phyloP scores from a whole-genome alignment of 2,329 filamentous ascomycete species.

The Cladosporium sp. region DNA sequence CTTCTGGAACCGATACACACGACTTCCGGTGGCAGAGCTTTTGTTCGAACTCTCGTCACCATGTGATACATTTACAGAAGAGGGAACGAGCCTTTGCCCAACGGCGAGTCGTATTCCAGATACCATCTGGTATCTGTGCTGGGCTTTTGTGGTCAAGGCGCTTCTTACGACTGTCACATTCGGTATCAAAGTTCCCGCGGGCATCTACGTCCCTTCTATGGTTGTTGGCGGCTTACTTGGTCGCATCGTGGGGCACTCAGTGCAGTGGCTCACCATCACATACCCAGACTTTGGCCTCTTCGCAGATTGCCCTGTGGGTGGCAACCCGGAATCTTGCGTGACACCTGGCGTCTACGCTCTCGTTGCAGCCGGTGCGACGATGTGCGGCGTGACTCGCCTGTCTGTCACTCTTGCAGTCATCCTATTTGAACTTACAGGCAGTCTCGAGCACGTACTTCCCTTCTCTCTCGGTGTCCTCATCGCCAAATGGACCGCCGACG shows the following conservation, averaged over 20 bases:
- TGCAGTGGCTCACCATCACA: slow-evolving; percentile 76
- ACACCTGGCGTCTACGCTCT: slow-evolving; percentile 96
- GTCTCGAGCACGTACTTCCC: slow-evolving; percentile 89
- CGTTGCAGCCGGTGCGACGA: slow-evolving; percentile 91
- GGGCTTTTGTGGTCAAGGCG: slow-evolving; percentile 87
- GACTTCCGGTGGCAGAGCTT: slow-evolving; percentile 84
- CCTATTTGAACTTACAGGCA: slow-evolving; percentile 92
- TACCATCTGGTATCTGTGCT: slow-evolving; percentile 68
- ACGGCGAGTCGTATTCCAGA: slow-evolving; percentile 72
- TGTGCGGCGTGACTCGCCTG: slow-evolving; percentile 94
- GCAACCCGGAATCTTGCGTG: slow-evolving; percentile 75
- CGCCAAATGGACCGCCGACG: slow-evolving; percentile 98
- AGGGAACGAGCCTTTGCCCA: slow-evolving; percentile 79
- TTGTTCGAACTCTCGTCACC: slow-evolving; percentile 88
- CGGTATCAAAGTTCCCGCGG: slow-evolving; percentile 92
- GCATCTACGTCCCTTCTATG: slow-evolving; percentile 98
- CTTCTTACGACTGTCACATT: slow-evolving; percentile 88
- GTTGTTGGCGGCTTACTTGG: slow-evolving; percentile 93
- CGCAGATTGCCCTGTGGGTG: slow-evolving; percentile 67
- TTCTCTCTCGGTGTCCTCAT: slow-evolving; percentile 91
- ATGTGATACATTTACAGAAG: slow-evolving; percentile 69
- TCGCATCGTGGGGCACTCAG: slow-evolving; percentile 78
- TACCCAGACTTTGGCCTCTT: slow-evolving; percentile 74
- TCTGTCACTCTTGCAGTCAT: slow-evolving; percentile 95
- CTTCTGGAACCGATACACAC: slow-evolving; percentile 93